phyloP scores from a whole-genome alignment of 805 yeast species.

The Naumovozyma dairenensis region DNA sequence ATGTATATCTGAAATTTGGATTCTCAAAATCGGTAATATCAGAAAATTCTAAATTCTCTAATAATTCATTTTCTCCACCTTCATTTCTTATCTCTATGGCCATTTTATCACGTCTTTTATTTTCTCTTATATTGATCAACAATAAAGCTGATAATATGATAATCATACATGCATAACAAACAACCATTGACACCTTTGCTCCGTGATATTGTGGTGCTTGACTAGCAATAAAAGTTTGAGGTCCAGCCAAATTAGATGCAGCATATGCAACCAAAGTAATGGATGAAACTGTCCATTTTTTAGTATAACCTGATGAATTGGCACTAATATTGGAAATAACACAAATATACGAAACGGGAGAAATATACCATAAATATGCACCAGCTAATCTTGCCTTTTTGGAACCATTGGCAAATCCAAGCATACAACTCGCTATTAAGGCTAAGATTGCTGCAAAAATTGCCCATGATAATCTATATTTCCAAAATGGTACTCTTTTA shows the following conservation, averaged over 20 bases:
- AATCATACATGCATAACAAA: constrained; percentile 36
- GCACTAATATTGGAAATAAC: constrained; percentile 30
- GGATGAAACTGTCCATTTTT: constrained; percentile 52
- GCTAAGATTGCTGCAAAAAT: constrained; percentile 26
- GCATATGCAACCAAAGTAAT: constrained; percentile 55
- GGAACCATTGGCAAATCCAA: constrained; percentile 33
- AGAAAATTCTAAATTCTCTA: constrained; percentile 29
- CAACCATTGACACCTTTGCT: constrained; percentile 45
- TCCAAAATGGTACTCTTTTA: constrained; percentile 11
- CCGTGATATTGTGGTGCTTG: constrained; percentile 53
- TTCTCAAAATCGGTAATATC: constrained; percentile 39
- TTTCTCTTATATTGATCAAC: constrained; percentile 29
- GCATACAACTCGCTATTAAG: constrained; percentile 31
- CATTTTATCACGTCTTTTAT: constrained; percentile 33
- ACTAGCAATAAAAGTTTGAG: constrained; percentile 51
- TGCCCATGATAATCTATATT: constrained; percentile 27
- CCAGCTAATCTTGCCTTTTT: constrained; percentile 33
- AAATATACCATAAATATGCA: constrained; percentile 26
- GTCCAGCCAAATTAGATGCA: constrained; percentile 61
- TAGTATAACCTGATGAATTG: constrained; percentile 67
- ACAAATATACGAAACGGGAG: constrained; percentile 31
- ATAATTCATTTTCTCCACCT: constrained; percentile 16
- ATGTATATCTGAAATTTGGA: constrained; percentile 32
- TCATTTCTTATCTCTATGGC: constrained; percentile 2
- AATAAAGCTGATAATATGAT: constrained; percentile 27